Evolutionary conservation across 495 filamentous ascomycete genomes (phyloP).

Genomic region (Lophium mytilinum): DNA sequence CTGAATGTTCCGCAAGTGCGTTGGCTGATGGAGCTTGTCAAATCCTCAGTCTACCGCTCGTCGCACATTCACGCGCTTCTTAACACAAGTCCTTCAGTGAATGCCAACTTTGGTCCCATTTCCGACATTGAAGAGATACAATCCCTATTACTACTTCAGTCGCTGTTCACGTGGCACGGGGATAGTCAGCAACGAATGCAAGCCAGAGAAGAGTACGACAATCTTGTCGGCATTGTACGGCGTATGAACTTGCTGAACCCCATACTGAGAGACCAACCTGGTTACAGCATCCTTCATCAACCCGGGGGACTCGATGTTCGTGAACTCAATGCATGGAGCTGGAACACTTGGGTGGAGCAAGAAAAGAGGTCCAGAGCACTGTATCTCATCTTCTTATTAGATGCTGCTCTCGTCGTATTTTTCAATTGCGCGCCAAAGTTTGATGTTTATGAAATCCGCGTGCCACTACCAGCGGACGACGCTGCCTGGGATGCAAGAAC

Average conservation of each 20-base stretch:
- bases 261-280: conserved; percentile 22
- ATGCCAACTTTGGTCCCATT: conserved; percentile 26
- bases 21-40: conserved; percentile 49
- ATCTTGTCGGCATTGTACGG: conserved; percentile 45
- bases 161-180: conserved; percentile 57
- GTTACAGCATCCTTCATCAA: conserved; percentile 37
- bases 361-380: conserved; percentile 56
- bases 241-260: conserved; percentile 44
- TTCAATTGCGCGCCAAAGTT: conserved; percentile 54
- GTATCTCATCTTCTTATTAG: conserved; percentile 50
- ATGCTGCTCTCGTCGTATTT: conserved; percentile 52
- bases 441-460: conserved; percentile 46
- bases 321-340: conserved; percentile 39
- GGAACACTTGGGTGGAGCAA: conserved; percentile 58
- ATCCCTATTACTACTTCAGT: conserved; percentile 47
- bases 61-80: conserved; percentile 40
- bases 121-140: conserved; percentile 53
- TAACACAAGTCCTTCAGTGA: conserved; percentile 29
- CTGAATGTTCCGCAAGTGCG: conserved; percentile 46
- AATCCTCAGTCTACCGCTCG: conserved; percentile 41
- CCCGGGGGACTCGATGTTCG: conserved; percentile 6
- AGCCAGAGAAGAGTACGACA: conserved; percentile 44
- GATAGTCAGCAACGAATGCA: conserved; percentile 48
- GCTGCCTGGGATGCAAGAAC: conserved; percentile 55
- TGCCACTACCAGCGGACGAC: conserved; percentile 59